phyloP scores from a whole-genome alignment of 78 protist genomes.

The Speleostelium caveatum region DNA sequence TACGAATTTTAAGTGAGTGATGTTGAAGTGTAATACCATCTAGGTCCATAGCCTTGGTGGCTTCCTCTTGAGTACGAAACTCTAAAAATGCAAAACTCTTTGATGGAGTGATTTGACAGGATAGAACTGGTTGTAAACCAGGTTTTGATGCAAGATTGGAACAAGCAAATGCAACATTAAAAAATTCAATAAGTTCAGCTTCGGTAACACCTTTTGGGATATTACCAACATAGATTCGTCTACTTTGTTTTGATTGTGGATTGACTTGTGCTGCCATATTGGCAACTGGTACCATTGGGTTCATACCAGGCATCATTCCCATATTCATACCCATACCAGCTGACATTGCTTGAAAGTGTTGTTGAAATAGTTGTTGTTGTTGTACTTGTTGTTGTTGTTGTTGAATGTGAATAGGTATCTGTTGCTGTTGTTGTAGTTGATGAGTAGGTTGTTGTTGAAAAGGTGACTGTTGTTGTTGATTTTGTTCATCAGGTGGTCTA shows the following conservation, averaged over 20 bases:
- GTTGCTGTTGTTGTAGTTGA: not conserved
- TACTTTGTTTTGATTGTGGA: slow-evolving; percentile 51
- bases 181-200: slow-evolving; percentile 66
- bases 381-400: slow-evolving; percentile 1
- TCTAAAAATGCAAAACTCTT: slow-evolving; percentile 83
- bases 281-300: not conserved
- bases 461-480: slow-evolving; percentile 18
- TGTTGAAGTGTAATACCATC: slow-evolving; percentile 69
- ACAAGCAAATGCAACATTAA: slow-evolving; percentile 50
- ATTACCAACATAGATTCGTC: slow-evolving; percentile 83
- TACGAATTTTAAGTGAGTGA: slow-evolving; percentile 78
- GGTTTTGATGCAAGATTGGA: slow-evolving; percentile 23
- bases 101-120: slow-evolving; percentile 47
- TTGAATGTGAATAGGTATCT: not conserved
- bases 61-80: slow-evolving; percentile 79
- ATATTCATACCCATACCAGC: not conserved
- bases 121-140: slow-evolving; percentile 39
- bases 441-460: not conserved
- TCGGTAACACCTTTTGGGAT: slow-evolving; percentile 78
- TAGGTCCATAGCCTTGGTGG: slow-evolving; percentile 75
- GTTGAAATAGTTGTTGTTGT: slow-evolving; percentile 13
- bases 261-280: not conserved
- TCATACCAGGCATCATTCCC: not conserved
- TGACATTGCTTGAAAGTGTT: not conserved
- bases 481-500: slow-evolving; percentile 65